Conservation (phyloP, 2,329 filamentous ascomycete species). For the Elsinoe fawcettii region DNA sequence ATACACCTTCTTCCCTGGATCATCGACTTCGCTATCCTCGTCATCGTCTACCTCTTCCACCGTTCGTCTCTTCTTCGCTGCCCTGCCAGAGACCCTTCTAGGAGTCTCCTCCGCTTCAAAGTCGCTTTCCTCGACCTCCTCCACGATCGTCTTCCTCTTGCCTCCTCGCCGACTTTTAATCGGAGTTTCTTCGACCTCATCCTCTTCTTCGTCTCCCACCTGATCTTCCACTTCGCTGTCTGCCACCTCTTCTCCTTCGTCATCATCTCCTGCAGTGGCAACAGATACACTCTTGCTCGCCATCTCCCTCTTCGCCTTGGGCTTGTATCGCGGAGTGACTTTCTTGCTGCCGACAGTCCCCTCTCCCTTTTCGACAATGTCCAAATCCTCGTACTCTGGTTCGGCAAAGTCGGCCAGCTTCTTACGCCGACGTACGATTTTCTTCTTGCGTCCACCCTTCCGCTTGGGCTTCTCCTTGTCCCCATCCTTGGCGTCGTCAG, state of each 20-base stretch:
- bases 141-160: neutral
- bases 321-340: neutral
- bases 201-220: neutral
- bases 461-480: neutral
- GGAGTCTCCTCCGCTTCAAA: slow-evolving; percentile 5
- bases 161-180: neutral
- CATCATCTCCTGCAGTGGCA: neutral
- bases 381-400: slow-evolving; percentile 8
- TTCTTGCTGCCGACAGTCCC: neutral
- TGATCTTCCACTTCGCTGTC: neutral
- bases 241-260: neutral
- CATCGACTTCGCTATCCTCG: neutral
- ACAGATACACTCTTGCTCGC: neutral
- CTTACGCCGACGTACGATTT: neutral
- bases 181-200: neutral
- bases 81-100: neutral
- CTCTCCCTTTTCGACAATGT: neutral
- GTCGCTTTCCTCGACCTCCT: slow-evolving; percentile 8
- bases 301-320: neutral
- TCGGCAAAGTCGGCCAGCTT: slow-evolving; percentile 12
- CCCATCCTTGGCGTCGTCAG: slow-evolving; percentile 2
- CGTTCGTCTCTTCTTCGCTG: neutral
- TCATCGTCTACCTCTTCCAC: neutral
- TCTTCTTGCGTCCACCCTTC: neutral
- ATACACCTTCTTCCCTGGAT: neutral